A percentile compares a stretch with the other conserved stretches of the same genome.
Evolutionary conservation across 345 rosid species (phyloP).

Genomic region (Camelina neglecta): DNA sequence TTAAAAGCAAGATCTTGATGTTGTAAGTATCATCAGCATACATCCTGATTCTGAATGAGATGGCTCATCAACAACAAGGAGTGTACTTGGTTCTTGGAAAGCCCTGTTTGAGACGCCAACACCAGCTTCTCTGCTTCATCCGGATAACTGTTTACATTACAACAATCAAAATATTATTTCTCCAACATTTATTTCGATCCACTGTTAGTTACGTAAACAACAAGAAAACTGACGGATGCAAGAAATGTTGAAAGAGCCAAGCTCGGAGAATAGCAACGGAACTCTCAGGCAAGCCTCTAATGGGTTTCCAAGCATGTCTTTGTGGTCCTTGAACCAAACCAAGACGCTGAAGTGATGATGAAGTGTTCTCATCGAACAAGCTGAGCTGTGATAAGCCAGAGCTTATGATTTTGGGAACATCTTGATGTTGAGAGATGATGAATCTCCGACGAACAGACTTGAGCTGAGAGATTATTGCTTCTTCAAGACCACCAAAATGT

Average conservation of each 20-base stretch:
- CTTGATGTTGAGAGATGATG: constrained; percentile 44
- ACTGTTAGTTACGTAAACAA: constrained; percentile 12
- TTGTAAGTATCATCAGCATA: too few relatives aligned
- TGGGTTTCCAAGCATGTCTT: constrained; percentile 84
- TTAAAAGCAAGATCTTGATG: not conserved
- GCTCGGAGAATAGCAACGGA: constrained; percentile 81
- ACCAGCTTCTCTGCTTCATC: constrained; percentile 76
- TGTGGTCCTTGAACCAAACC: constrained; percentile 73
- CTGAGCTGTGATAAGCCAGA: constrained; percentile 64
- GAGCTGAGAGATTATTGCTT: constrained; percentile 67
- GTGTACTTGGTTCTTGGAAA: constrained; percentile 77
- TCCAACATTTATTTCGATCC: not conserved
- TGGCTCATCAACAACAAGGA: not conserved
- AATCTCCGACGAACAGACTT: constrained; percentile 49
- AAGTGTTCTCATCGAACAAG: constrained; percentile 58
- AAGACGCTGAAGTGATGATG: constrained; percentile 66
- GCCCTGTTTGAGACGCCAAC: constrained; percentile 77
- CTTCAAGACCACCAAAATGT: constrained; percentile 77
- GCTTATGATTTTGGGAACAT: constrained; percentile 52
- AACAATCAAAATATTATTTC: constrained; percentile 10
- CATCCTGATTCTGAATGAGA: too few relatives aligned
- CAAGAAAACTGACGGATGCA: constrained; percentile 77
- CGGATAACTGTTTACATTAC: constrained; percentile 65
- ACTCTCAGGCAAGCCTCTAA: constrained; percentile 84
- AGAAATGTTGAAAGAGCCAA: constrained; percentile 95